Evolutionary conservation across 2,329 filamentous ascomycete species (phyloP).

Genomic region (Neonectria sp.): DNA sequence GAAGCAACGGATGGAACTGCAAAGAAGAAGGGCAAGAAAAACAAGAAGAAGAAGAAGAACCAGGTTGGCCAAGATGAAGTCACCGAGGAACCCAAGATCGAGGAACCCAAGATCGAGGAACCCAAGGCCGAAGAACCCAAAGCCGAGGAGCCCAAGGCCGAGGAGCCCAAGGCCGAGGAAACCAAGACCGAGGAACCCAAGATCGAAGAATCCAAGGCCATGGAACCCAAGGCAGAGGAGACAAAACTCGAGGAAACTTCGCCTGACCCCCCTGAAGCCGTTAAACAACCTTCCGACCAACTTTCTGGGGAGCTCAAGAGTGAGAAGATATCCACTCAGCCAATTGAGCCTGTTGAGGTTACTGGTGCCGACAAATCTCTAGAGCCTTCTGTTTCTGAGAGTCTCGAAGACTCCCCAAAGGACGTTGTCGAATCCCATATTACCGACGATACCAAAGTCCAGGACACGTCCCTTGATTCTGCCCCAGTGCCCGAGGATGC

Average conservation of each 20-base stretch:
- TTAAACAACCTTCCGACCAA: constrained; percentile 7
- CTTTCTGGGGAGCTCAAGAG: constrained; percentile 36
- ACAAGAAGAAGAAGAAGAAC: constrained; percentile 52
- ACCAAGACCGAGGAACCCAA: background rate
- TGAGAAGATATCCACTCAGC: constrained; percentile 15
- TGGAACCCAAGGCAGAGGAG: constrained; percentile 9
- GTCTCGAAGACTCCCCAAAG: constrained; percentile 4
- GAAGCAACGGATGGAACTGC: constrained; percentile 30
- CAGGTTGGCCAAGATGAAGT: constrained; percentile 12
- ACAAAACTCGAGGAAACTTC: background rate
- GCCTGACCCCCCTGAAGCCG: background rate
- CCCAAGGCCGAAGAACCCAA: background rate
- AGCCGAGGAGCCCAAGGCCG: background rate
- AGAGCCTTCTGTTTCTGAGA: constrained; percentile 10
- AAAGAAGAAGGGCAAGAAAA: constrained; percentile 53
- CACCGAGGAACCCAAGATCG: background rate
- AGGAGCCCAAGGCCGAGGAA: constrained; percentile 6
- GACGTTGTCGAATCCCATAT: constrained; percentile 6
- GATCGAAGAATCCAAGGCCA: background rate
- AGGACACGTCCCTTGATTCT: constrained; percentile 8
- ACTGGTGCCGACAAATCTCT: constrained; percentile 2
- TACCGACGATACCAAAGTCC: constrained; percentile 22
- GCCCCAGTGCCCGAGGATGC: background rate
- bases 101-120: constrained; percentile 19
- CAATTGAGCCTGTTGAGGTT: constrained; percentile 5